Conservation (phyloP, 2,329 filamentous ascomycete genomes). For the Phaeosphaeria sp. region DNA sequence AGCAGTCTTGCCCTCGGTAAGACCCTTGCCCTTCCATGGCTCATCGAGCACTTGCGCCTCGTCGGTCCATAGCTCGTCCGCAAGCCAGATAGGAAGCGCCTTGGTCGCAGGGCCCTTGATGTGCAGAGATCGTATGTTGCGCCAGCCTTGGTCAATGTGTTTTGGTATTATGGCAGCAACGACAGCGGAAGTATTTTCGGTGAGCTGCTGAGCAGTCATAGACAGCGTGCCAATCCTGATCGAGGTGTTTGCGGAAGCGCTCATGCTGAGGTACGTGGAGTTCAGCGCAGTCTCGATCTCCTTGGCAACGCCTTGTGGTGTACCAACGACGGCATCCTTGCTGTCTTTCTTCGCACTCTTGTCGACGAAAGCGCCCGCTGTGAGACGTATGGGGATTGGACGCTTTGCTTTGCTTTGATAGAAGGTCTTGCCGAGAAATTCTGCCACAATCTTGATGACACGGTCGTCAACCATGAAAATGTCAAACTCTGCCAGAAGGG, state of each 20-base stretch:
- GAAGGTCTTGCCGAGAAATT: slow-evolving; percentile 87
- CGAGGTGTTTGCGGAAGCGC: slow-evolving; percentile 78
- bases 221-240: slow-evolving; percentile 78
- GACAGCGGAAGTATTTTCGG: slow-evolving; percentile 80
- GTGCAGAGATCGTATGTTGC: slow-evolving; percentile 81
- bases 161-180: slow-evolving; percentile 70
- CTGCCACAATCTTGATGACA: slow-evolving; percentile 74
- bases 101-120: slow-evolving; percentile 90
- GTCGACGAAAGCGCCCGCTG: slow-evolving; percentile 68
- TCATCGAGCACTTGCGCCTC: slow-evolving; percentile 72
- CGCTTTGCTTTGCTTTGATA: slow-evolving; percentile 84
- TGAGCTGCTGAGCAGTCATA: slow-evolving; percentile 76
- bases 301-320: slow-evolving; percentile 71
- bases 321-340: slow-evolving; percentile 55
- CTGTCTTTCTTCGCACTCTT: slow-evolving; percentile 49
- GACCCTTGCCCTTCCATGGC: slow-evolving; percentile 42
- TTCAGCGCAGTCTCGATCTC: slow-evolving; percentile 81
- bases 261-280: slow-evolving; percentile 80
- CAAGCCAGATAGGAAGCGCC: slow-evolving; percentile 92
- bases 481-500: slow-evolving; percentile 85
- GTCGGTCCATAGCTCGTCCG: slow-evolving; percentile 89
- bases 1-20: slow-evolving; percentile 28
- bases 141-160: slow-evolving; percentile 85
- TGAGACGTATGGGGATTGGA: slow-evolving; percentile 81
- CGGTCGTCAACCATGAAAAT: slow-evolving; percentile 93